These are phyloP conservation scores for Termitomyces sp. DNA, from an alignment of 768 basidiomycete genomes.

Conservation along the genomic window DNA sequence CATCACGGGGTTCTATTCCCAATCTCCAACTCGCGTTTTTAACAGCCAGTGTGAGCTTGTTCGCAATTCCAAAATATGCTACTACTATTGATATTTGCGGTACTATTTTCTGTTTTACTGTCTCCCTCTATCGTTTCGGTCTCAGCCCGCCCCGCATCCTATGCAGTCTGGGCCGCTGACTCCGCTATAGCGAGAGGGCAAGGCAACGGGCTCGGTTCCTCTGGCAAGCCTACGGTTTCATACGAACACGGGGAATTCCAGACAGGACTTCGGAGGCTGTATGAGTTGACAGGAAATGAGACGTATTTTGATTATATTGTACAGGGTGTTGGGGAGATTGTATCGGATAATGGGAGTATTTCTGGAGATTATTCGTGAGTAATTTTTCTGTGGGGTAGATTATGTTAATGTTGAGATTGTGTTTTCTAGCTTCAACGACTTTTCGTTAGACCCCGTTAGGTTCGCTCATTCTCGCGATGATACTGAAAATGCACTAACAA, in stretches of 20 bases:
- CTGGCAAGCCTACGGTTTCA: conserved; percentile 31
- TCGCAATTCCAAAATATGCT: neutral
- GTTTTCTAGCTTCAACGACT: conserved; percentile 26
- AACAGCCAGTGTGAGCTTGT: neutral
- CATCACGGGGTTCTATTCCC: conserved; percentile 5
- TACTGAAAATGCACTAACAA: too few species aligned
- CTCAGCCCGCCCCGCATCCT: conserved; percentile 30
- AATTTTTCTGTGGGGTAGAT: neutral
- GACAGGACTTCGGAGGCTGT: conserved; percentile 36
- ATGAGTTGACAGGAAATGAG: conserved; percentile 35
- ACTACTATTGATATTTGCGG: neutral
- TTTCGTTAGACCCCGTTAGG: conserved; percentile 35
- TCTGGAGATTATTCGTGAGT: conserved; percentile 36
- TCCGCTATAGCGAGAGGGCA: conserved; percentile 41
- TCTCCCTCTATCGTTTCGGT: neutral
- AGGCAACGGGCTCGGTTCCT: conserved; percentile 36
- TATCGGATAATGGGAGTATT: conserved; percentile 36
- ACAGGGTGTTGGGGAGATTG: conserved; percentile 35
- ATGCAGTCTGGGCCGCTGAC: conserved; percentile 44
- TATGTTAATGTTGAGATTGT: conserved; percentile 2
- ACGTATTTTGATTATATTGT: conserved; percentile 41
- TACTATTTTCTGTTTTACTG: neutral
- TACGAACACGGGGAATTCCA: conserved; percentile 39
- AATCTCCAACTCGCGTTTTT: neutral
- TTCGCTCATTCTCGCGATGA: conserved; percentile 2